These are phyloP conservation scores for Primulina eburnea DNA, from an alignment of 257 asterid species.

Conservation along the genomic window DNA sequence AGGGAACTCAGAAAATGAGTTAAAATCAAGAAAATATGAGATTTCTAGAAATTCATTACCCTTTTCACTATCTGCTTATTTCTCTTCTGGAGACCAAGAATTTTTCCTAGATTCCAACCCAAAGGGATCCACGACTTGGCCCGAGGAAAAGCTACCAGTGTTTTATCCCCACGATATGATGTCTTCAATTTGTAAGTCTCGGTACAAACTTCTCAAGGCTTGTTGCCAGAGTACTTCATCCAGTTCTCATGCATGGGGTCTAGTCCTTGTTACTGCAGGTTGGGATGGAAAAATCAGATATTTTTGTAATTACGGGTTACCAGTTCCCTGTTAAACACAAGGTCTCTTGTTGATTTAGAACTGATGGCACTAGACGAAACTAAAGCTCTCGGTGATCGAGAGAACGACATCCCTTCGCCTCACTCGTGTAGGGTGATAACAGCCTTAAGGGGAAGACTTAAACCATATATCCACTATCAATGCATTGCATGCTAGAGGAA, in stretches of 20 bases:
- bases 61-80: slow-evolving; percentile 47
- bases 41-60: slow-evolving; percentile 37
- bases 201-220: slow-evolving; percentile 59
- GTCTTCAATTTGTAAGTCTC: slow-evolving; percentile 58
- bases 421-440: background rate
- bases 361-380: slow-evolving; percentile 31
- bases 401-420: background rate
- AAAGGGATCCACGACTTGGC: slow-evolving; percentile 92
- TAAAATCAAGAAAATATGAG: slow-evolving; percentile 27
- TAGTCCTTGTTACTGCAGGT: slow-evolving; percentile 85
- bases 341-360: slow-evolving; percentile 4
- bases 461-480: no score
- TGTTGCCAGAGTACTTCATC: slow-evolving; percentile 59
- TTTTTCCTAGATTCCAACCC: slow-evolving; percentile 53
- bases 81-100: slow-evolving; percentile 51
- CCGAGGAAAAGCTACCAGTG: slow-evolving; percentile 84
- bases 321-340: slow-evolving; percentile 47
- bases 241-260: slow-evolving; percentile 72
- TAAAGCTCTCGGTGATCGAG: background rate
- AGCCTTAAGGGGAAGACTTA: background rate
- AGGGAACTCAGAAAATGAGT: slow-evolving; percentile 21
- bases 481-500: background rate
- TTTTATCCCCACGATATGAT: slow-evolving; percentile 33
- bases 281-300: slow-evolving; percentile 91
- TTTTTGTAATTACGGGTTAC: slow-evolving; percentile 84